These are phyloP conservation scores for Alternaria arbusti DNA, from an alignment of 2,329 filamentous ascomycete species.

Conservation along the genomic window DNA sequence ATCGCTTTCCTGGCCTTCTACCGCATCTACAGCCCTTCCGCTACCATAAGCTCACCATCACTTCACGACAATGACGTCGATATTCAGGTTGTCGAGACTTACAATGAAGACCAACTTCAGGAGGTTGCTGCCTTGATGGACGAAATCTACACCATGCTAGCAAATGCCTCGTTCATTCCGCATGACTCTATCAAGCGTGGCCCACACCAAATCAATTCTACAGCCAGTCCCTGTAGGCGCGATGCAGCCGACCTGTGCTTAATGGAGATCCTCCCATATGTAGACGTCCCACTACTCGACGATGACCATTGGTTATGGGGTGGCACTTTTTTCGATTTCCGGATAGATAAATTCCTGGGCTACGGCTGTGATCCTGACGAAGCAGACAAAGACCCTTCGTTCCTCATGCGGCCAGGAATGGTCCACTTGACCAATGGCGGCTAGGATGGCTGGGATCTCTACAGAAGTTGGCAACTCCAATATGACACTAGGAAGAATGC, in stretches of 20 bases:
- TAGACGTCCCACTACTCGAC: constrained; percentile 7
- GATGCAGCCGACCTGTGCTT: constrained; percentile 14
- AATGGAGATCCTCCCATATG: constrained; percentile 23
- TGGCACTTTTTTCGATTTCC: background rate
- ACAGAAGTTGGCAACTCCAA: constrained; percentile 14
- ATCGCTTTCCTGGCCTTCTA: constrained; percentile 6
- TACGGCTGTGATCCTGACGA: background rate
- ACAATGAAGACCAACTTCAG: constrained; percentile 13
- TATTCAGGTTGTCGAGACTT: background rate
- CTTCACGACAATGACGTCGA: background rate
- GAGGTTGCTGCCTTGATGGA: constrained; percentile 17
- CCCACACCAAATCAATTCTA: constrained; percentile 19
- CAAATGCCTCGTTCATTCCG: constrained; percentile 17
- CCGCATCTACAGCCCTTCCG: constrained; percentile 3
- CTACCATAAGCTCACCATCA: background rate
- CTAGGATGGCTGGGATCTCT: constrained; percentile 15
- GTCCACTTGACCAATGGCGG: constrained; percentile 19
- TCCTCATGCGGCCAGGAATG: constrained; percentile 8
- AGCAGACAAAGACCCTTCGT: background rate
- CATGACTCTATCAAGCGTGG: constrained; percentile 16
- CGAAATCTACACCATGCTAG: constrained; percentile 16
- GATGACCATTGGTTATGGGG: constrained; percentile 17
- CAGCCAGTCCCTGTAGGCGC: constrained; percentile 13
- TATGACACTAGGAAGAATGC: constrained; percentile 18
- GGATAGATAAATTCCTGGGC: background rate